phyloP scores from a whole-genome alignment of 2,329 filamentous ascomycete genomes.

The Aspergillus vadensis region DNA sequence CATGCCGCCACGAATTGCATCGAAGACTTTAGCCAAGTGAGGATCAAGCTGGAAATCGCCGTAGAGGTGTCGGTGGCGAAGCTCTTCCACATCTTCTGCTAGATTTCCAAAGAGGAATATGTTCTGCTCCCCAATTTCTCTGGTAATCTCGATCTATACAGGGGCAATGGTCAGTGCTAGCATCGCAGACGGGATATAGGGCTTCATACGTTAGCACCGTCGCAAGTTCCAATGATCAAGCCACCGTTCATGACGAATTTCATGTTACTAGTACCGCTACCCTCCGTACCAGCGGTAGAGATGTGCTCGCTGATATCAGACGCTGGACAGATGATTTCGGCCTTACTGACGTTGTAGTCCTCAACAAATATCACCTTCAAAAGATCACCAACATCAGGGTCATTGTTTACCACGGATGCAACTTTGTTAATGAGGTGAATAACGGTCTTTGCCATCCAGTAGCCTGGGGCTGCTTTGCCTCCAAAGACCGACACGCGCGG shows the following conservation, averaged over 20 bases:
- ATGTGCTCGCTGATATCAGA: slow-evolving; percentile 98
- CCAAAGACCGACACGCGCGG: slow-evolving; percentile 95
- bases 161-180: slow-evolving; percentile 2
- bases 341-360: slow-evolving; percentile 99
- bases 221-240: slow-evolving; percentile 95
- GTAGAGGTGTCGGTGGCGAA: slow-evolving; percentile 88
- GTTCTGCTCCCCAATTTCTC: slow-evolving; percentile 93
- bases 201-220: slow-evolving; percentile 84
- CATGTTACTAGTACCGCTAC: slow-evolving; percentile 93
- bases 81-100: slow-evolving; percentile 92
- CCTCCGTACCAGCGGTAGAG: slow-evolving; percentile 93
- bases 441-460: slow-evolving; percentile 99
- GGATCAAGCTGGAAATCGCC: slow-evolving; percentile 75
- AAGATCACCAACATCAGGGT: slow-evolving; percentile 86
- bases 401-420: slow-evolving; percentile 85
- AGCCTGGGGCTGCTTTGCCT: slow-evolving; percentile 94
- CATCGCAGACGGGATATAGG: neutral
- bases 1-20: slow-evolving; percentile 73
- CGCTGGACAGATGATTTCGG: slow-evolving; percentile 91
- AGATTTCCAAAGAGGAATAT: slow-evolving; percentile 98
- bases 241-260: slow-evolving; percentile 98
- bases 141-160: slow-evolving; percentile 88
- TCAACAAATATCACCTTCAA: slow-evolving; percentile 97
- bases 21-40: slow-evolving; percentile 77
- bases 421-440: slow-evolving; percentile 96